phyloP scores from a whole-genome alignment of 768 basidiomycete genomes.

The Epithele typhae region DNA sequence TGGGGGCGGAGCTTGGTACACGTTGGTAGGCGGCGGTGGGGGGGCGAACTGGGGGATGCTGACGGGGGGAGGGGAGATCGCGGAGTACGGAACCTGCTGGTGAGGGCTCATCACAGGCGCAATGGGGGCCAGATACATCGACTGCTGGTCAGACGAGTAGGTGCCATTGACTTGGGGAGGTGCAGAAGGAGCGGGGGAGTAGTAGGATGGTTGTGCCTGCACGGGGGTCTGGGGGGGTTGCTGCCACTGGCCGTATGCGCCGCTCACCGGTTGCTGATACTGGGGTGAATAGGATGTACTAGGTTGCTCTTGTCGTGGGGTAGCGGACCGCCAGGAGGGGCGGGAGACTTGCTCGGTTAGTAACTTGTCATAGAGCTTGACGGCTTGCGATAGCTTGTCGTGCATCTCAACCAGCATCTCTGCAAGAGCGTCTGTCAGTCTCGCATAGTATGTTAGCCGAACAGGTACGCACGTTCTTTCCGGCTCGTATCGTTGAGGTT shows the following conservation, averaged over 20 bases:
- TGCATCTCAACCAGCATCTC: conserved; percentile 93
- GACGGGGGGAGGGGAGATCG: conserved; percentile 11
- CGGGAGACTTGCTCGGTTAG: conserved; percentile 79
- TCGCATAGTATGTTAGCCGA: no score
- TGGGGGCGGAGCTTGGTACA: conserved; percentile 14
- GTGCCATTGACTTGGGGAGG: conserved; percentile 12
- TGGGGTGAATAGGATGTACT: conserved; percentile 28
- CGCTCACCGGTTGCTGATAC: conserved; percentile 14
- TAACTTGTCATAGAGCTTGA: conserved; percentile 86
- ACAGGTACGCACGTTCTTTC: conserved; percentile 71
- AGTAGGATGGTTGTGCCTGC: conserved; percentile 14
- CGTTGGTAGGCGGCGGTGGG: conserved; percentile 13
- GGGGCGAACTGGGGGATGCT: conserved; percentile 12
- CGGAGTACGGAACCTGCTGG: neutral
- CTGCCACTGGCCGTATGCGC: conserved; percentile 18
- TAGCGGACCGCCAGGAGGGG: conserved; percentile 52
- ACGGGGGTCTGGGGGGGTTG: conserved; percentile 6
- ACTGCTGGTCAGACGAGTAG: conserved; percentile 9
- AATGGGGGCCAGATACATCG: conserved; percentile 15
- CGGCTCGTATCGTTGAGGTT: conserved; percentile 80
- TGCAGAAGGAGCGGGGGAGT: conserved; percentile 8
- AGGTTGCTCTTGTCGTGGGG: conserved; percentile 1
- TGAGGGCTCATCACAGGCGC: conserved; percentile 13
- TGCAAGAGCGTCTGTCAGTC: no score
- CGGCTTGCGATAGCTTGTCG: conserved; percentile 87